Base-by-base conservation (phyloP, 2,329 filamentous ascomycete genomes). In the Paramyrothecium sp. region DNA sequence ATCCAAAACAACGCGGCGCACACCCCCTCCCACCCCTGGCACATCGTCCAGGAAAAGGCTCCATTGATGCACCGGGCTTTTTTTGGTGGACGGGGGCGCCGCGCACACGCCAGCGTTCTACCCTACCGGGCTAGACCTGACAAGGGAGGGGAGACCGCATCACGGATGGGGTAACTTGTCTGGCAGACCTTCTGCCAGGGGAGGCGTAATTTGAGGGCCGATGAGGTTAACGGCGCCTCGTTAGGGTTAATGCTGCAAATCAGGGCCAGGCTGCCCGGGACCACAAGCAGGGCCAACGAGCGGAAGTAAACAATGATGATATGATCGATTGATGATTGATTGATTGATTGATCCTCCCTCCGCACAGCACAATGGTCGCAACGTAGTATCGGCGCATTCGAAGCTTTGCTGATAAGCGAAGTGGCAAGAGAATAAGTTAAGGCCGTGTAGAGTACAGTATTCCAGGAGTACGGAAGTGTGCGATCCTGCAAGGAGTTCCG, bases 41-140 rank as follows among this genome's bases (percentile, higher is more conserved):
- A n/a, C 48, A 13, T 8, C 7, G 48, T 48, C 46, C 20, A 51
- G 20, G 13, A 23, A 44, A 53, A 50, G 53, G 51, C 58, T 56
- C 63, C 56, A 53, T 62, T 56, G 59, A 63, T 60, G 58, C 61
- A 23, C 49, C 13, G 17, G n/a, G 23, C n/a, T 19, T 19, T 22
- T 19, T 49, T 49, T n/a, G 46, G 46, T 19, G 21, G 46, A 49
- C 46, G 11, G 46, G 46, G 46, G 46, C 21, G 64, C 59, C 56
- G 60, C 55, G 62, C 65, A 65, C 65, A 63, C 60, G 55, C 65
- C 64, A 61, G 61, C 57, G 49, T 56, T 61, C 59, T 55, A 57
- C 62, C 59, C 53, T 59, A 58, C 65, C 66, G 60, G 62, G 56
- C 61, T 59, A 58, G 58, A 57, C 58, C 19, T 47, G 33, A 51